Percentiles rank a stretch among this genome's conserved stretches.
Conservation (phyloP, 768 basidiomycete genomes). For the Kwoniella sp. region DNA sequence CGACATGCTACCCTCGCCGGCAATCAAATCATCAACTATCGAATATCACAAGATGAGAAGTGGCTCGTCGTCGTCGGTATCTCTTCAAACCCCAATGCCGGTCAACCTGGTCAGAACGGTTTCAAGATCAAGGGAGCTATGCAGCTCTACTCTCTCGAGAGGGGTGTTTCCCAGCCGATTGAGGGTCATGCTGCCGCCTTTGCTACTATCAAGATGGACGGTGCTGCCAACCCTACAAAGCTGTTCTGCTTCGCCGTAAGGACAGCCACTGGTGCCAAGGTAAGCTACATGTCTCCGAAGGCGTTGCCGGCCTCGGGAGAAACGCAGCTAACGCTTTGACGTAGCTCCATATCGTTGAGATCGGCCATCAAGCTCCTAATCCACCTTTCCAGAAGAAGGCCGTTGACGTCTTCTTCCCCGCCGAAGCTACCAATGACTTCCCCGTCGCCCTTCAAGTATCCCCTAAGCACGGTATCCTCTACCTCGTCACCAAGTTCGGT, state of each 20-base stretch:
- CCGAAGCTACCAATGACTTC: slow-evolving; percentile 97
- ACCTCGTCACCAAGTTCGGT: slow-evolving; percentile 97
- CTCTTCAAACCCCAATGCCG: slow-evolving; percentile 71
- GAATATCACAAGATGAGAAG: slow-evolving; percentile 86
- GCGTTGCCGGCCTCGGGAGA: neutral
- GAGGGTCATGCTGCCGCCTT: slow-evolving; percentile 98
- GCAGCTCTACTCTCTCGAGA: slow-evolving; percentile 91
- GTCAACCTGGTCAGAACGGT: slow-evolving; percentile 61
- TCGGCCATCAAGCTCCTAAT: slow-evolving; percentile 90
- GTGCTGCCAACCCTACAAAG: slow-evolving; percentile 79
- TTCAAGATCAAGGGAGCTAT: slow-evolving; percentile 99
- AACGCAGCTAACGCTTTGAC: slow-evolving; percentile 11
- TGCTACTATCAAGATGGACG: slow-evolving; percentile 86
- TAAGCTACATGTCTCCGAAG: slow-evolving; percentile 56
- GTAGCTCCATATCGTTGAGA: slow-evolving; percentile 96
- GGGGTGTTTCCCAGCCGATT: slow-evolving; percentile 94
- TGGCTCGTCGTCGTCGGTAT: slow-evolving; percentile 98
- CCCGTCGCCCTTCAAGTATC: slow-evolving; percentile 99
- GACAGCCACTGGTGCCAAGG: slow-evolving; percentile 97
- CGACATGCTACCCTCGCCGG: slow-evolving; percentile 91
- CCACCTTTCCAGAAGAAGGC: slow-evolving; percentile 95
- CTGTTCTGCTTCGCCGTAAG: slow-evolving; percentile 93
- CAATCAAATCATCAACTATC: slow-evolving; percentile 98
- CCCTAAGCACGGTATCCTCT: slow-evolving; percentile 92
- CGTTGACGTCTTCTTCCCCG: slow-evolving; percentile 98